A percentile compares a stretch with the other conserved stretches of the same genome.
Evolutionary conservation across 148 eudicot species (phyloP).

Genomic region (Fagopyrum homotropicum): DNA sequence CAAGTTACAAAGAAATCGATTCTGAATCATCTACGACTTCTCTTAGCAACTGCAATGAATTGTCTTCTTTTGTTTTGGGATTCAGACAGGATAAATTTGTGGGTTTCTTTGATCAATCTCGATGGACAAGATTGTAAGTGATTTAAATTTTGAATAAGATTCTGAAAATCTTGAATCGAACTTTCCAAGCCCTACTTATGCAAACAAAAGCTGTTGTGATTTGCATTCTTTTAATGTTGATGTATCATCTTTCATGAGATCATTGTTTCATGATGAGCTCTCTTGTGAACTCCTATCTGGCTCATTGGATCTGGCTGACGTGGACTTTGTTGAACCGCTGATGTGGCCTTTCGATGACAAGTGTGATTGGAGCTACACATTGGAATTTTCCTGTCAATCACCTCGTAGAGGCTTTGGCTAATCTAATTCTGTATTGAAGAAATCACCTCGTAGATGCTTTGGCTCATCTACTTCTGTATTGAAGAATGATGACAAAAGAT

Average conservation of each 20-base stretch:
- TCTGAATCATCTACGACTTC: constrained; percentile 21
- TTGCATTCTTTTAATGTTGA: not conserved
- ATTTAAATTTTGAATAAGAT: constrained; percentile 28
- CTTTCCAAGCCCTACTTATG: too few species aligned
- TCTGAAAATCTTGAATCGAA: constrained; percentile 23
- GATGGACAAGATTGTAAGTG: constrained; percentile 38
- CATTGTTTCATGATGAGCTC: constrained; percentile 30
- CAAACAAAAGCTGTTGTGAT: constrained; percentile 11
- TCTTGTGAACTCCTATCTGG: constrained; percentile 31
- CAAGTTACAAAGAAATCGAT: constrained; percentile 15
- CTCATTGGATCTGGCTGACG: constrained; percentile 33
- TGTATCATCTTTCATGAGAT: constrained; percentile 32
- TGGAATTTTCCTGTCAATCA: constrained; percentile 26
- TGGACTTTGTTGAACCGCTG: constrained; percentile 20
- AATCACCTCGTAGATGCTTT: too few species aligned
- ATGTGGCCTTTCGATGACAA: constrained; percentile 27
- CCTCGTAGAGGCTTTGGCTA: constrained; percentile 16
- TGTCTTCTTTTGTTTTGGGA: constrained; percentile 27
- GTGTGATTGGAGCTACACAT: constrained; percentile 17
- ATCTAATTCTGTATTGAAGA: not conserved
- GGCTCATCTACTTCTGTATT: too few species aligned
- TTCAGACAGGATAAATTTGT: constrained; percentile 27
- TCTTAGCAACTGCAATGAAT: constrained; percentile 20
- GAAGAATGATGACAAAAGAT: too few species aligned
- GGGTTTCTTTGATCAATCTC: constrained; percentile 39